These are phyloP conservation scores for Cymbidium sinense DNA, from an alignment of 106 monocot species.

Conservation along the genomic window DNA sequence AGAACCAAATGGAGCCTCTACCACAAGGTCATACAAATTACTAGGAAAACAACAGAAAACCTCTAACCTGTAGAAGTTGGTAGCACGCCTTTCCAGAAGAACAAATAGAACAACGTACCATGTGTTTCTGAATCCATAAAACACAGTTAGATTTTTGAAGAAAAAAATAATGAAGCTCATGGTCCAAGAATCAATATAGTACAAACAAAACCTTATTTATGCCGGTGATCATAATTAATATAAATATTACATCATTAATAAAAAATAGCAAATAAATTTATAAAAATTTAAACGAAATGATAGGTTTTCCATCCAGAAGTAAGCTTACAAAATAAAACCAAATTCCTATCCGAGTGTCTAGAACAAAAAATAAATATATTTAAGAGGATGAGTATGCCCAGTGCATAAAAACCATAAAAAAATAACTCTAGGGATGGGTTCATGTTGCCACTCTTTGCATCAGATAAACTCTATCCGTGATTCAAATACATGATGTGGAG, in stretches of 20 bases:
- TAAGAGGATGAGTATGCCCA: not conserved
- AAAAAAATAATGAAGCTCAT: not conserved
- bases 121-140: conserved; percentile 65
- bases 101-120: conserved; percentile 50
- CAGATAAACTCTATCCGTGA: not conserved
- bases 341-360: not conserved
- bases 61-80: conserved; percentile 55
- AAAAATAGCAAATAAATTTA: not conserved
- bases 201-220: not conserved
- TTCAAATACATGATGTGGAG: not conserved
- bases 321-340: not conserved
- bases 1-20: not conserved
- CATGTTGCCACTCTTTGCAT: too few relatives aligned
- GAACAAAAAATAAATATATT: not conserved
- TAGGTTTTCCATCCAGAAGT: not conserved
- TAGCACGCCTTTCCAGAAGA: conserved; percentile 80
- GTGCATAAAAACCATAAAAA: not conserved
- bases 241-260: not conserved
- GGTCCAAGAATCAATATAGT: not conserved
- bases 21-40: not conserved
- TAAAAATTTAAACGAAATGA: not conserved
- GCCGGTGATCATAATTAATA: not conserved
- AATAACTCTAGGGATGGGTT: not conserved
- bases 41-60: not conserved
- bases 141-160: not conserved